Base-by-base conservation (phyloP, 495 filamentous ascomycete genomes). In the Penicillium bovifimosum region DNA sequence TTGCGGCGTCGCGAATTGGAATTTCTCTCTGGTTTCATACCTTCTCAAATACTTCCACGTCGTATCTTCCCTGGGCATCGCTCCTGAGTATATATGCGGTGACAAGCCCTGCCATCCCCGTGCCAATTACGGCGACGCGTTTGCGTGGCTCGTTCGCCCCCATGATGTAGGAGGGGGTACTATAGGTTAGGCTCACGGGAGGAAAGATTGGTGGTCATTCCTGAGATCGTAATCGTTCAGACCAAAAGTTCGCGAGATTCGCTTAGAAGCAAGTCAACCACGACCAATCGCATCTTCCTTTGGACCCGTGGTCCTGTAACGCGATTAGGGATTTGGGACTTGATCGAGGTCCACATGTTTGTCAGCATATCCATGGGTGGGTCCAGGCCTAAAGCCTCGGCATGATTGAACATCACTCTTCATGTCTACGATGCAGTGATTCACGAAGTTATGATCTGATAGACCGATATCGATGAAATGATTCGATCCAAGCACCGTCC, bases 21-120 rank as follows among this genome's bases (percentile, higher is more conserved):
- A 0, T 9, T 42, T 11, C 5, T 9, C 2, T 13, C 13, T 36
- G 14, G 34, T 1, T 2, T 9, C 24, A 1, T 42, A 80, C 79
- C 59, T 64, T 67, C 61, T 82, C 75, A 39, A 80, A 69, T 27
- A 80, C 46, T 43, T 70, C 65, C 24, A 81, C 74, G 2, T 68
- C 47, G 47, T 71, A 82, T 54, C 76, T 67, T 17, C 61, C 34
- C 34, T 63, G 35, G 2, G 52, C n/a, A 56, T 81, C 77, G 13
- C 60, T 61, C n/a, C 70, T 55, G 6, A 82, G 65, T 26, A 82
- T 63, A 49, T 77, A 74, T 3, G 77, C 77, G 0, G 69, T 68
- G 11, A 76, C 73, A 49, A 82, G 65, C 9, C 80, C 80, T 1
- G 80, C 78, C 67, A 83, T 70, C 7, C 80, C 79, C 7, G 77